Conservation (phyloP, 2,329 filamentous ascomycete species). For the Epichloe typhina region DNA sequence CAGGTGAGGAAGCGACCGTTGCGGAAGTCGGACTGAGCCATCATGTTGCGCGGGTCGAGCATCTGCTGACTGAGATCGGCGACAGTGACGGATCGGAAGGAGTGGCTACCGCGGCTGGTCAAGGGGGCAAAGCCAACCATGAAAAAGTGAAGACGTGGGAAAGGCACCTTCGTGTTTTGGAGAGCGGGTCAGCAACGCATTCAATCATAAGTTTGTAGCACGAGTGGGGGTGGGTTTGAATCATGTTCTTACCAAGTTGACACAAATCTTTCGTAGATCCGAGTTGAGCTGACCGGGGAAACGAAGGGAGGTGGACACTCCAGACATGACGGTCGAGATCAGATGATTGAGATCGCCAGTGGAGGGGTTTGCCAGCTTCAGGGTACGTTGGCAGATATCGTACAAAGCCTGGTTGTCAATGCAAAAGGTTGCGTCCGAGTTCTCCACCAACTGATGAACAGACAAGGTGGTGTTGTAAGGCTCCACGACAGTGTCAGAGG, state of each 20-base stretch:
- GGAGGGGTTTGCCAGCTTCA: conserved; percentile 96
- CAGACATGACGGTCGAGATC: conserved; percentile 98
- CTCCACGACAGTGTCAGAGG: conserved; percentile 98
- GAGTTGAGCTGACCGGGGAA: conserved; percentile 99
- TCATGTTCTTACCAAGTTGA: conserved; percentile 56
- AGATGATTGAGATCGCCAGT: conserved; percentile 99
- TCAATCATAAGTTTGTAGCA: too few species aligned
- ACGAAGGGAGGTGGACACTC: conserved; percentile 93
- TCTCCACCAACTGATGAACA: conserved; percentile 97
- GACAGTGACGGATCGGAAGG: conserved; percentile 94
- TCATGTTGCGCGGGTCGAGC: conserved; percentile 99
- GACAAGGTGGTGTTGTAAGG: conserved; percentile 99
- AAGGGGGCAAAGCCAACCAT: conserved; percentile 98
- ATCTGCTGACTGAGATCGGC: conserved; percentile 99
- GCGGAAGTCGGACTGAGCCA: conserved; percentile 99
- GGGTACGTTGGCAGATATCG: conserved; percentile 99
- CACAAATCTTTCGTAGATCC: conserved; percentile 95
- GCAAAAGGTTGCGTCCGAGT: conserved; percentile 99
- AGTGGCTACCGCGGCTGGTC: conserved; percentile 70
- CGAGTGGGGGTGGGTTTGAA: too few species aligned
- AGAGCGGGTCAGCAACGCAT: not conserved
- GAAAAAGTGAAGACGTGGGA: conserved; percentile 99
- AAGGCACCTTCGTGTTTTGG: conserved; percentile 53
- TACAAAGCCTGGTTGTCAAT: conserved; percentile 99
- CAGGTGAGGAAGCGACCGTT: conserved; percentile 99